Base-by-base conservation (phyloP, 2,329 filamentous ascomycete genomes). In the Nothophaeocryptopus gaeumannii region DNA sequence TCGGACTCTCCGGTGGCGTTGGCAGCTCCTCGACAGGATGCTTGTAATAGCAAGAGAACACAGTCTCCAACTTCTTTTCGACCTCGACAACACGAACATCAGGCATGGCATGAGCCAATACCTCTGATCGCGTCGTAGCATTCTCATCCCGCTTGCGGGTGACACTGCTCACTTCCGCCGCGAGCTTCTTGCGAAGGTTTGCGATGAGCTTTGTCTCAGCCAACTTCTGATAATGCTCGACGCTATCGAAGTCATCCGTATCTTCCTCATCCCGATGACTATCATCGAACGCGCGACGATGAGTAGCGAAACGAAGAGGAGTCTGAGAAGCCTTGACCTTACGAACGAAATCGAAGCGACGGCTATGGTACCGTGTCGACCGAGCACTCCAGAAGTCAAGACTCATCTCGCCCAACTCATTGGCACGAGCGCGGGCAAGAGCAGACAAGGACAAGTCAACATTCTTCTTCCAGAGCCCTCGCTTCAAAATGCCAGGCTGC, bases 331-430 rank as follows among this genome's bases (percentile, higher is more conserved):
- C 47, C 53, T 68, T 72, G 51, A 66, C 58, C 55, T 74, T 74
- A 39, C 71, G 63, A 1, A 74, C 70, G 53, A 74, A 74, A 51
- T 68, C 67, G 30, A 62, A 61, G 8, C 72, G 66, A 11, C 71
- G 67, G 2, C 56, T 56, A 56, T 74, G 71, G 45, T 73, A 74
- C 11, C 70, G 61, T 10, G 56, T 43, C 4, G 68, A 61, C 5
- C 71, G 62, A 1, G 69, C 54, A 16, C 67, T 68, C 71, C 70
- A 74, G 55, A 73, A 74, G 59, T 74, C 72, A 40, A 69, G 67
- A 33, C 66, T 62, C 70, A 74, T 73, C 51, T 74, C 67, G 5
- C 64, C 67, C 0, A 74, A 63, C 58, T 74, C 72, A 8, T 59
- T 52, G 0, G 67, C 67, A 20, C 71, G 64, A 2, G 67, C 65